Evolutionary conservation across 768 basidiomycete genomes (phyloP).

Genomic region (Suillus brevipes): DNA sequence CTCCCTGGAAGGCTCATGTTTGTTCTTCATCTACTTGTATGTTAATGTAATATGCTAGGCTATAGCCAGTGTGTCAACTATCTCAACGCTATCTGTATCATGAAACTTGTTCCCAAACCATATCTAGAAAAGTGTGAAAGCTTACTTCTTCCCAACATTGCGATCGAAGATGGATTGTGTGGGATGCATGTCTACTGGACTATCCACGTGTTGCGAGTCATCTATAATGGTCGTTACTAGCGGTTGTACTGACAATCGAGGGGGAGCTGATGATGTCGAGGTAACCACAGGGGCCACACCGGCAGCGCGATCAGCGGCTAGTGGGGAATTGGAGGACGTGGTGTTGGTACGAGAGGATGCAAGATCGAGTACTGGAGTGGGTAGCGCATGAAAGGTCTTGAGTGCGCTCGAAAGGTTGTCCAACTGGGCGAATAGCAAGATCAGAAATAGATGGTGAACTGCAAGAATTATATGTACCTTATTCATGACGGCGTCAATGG

Average conservation of each 20-base stretch:
- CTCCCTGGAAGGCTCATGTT: background rate
- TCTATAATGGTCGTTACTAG: slow-evolving; percentile 23
- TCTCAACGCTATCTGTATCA: background rate
- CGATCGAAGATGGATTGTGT: slow-evolving; percentile 9
- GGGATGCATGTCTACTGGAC: slow-evolving; percentile 29
- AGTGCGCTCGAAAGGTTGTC: slow-evolving; percentile 35
- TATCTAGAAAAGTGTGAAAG: background rate
- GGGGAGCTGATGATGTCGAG: slow-evolving; percentile 1
- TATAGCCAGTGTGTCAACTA: background rate
- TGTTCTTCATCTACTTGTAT: background rate
- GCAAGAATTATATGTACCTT: slow-evolving; percentile 46
- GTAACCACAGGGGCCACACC: background rate
- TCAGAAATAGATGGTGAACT: background rate
- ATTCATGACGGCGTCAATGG: slow-evolving; percentile 70
- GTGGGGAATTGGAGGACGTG: slow-evolving; percentile 24
- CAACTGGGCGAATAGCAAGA: slow-evolving; percentile 20
- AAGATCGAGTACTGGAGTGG: slow-evolving; percentile 41
- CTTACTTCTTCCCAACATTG: background rate
- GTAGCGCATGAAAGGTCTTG: slow-evolving; percentile 45
- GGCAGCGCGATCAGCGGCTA: background rate
- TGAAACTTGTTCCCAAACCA: background rate
- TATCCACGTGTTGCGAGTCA: slow-evolving; percentile 28
- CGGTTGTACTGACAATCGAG: slow-evolving; percentile 2
- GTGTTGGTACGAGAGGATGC: slow-evolving; percentile 30
- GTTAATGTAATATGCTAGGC: background rate